Base-by-base conservation (phyloP, 164 flowering plant species). In the Echeveria elegans region DNA sequence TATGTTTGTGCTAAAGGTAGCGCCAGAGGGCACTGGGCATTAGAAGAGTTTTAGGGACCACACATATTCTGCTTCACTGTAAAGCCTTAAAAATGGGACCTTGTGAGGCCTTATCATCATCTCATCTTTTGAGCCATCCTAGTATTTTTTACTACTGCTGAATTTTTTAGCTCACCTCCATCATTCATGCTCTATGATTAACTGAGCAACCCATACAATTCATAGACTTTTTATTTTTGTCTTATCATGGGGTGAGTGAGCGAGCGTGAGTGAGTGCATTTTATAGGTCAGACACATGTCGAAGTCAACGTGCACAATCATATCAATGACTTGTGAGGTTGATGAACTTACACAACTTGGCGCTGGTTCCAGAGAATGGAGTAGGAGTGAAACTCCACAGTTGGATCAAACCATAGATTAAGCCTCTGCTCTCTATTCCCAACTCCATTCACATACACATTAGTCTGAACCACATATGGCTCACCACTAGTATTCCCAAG, bases 331-430 rank as follows among this genome's bases (percentile, higher is more conserved):
- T n/a, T n/a, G n/a, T n/a, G n/a, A n/a, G n/a, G 16, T 45, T 18
- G 50, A 45, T 38, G 38, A 40, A 40, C 96, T 86, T 84, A 92
- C 96, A 92, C 87, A 74, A 90, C 85, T 70, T 88, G 96, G 68
- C 89, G 80, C 76, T 87, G 72, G 77, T 86, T 92, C 98, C 98
- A 92, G 21, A 86, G 65, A 24, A 92, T 67, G 21, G 98, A 82
- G 68, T 92, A 92, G 7, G 90, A 89, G 65, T 92, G 98, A 79
- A 83, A 92, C 36, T 88, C 87, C 69, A 73, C 30, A 1, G 96
- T 82, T 59, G 98, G 98, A 78, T 92, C 98, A 79, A 92, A 92
- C 98, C 98, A 90, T 23, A 90, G 75, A 70, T 78, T 65, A 26
- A 90, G 81, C 66, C 96, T 84, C 68, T 90, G 86, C 69, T 92